A percentile compares a stretch with the other conserved stretches of the same genome.
phyloP scores from a whole-genome alignment of 2,329 filamentous ascomycete genomes.

The Fusarium sp. region DNA sequence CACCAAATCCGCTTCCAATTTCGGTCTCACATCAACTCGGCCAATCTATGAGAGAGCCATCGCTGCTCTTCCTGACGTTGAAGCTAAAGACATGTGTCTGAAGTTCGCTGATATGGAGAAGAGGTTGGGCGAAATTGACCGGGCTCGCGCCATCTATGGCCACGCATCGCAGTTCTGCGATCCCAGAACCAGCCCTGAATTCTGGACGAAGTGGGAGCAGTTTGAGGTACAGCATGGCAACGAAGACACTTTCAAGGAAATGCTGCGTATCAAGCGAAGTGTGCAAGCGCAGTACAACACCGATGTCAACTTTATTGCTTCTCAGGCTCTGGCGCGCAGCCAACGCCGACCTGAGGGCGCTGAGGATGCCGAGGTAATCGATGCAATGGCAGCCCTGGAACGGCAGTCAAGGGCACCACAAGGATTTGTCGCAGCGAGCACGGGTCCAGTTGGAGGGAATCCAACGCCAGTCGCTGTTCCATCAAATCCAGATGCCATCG shows the following conservation, averaged over 20 bases:
- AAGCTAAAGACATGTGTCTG: conserved; percentile 97
- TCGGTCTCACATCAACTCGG: conserved; percentile 92
- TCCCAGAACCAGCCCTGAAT: conserved; percentile 86
- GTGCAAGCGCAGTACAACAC: conserved; percentile 99
- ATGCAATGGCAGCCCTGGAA: conserved; percentile 92
- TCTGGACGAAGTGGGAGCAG: conserved; percentile 97
- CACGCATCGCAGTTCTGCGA: conserved; percentile 98
- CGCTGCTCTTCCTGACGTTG: conserved; percentile 88
- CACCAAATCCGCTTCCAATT: conserved; percentile 97
- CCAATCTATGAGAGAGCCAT: conserved; percentile 98
- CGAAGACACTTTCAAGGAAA: conserved; percentile 99
- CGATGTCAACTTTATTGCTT: conserved; percentile 98
- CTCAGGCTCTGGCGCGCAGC: conserved; percentile 87
- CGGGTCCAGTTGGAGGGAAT: conserved; percentile 70
- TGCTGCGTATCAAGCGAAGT: conserved; percentile 96
- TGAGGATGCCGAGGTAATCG: conserved; percentile 66
- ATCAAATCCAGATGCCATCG: conserved; percentile 87
- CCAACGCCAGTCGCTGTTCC: conserved; percentile 58
- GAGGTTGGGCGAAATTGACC: conserved; percentile 90
- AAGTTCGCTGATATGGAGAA: conserved; percentile 99
- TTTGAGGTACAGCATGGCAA: conserved; percentile 99
- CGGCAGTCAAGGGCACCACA: conserved; percentile 87
- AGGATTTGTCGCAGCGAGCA: conserved; percentile 91
- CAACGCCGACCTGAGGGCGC: conserved; percentile 70
- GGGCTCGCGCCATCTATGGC: conserved; percentile 93